Conservation (phyloP, 148 eudicot genomes). For the Spergularia bocconei region DNA sequence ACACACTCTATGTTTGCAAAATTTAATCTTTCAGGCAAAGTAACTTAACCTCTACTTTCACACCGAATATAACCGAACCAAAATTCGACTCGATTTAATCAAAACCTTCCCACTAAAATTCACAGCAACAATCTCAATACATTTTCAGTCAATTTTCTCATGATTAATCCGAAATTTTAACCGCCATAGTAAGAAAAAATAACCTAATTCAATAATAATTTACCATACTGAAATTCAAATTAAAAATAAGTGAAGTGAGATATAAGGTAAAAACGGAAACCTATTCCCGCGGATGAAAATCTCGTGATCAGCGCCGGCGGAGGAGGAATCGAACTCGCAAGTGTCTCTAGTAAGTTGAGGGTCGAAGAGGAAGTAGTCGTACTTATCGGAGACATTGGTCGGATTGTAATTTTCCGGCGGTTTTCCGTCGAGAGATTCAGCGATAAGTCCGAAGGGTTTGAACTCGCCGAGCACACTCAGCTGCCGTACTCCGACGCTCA, state of each 20-base stretch:
- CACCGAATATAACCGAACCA: background rate
- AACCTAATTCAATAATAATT: background rate
- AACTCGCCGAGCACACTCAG: conserved; percentile 80
- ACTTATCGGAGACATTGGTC: conserved; percentile 36
- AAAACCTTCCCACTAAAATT: no score
- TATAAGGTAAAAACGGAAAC: conserved; percentile 25
- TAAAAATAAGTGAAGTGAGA: background rate
- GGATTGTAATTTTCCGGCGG: conserved; percentile 21
- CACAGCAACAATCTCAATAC: background rate
- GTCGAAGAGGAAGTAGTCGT: conserved; percentile 68
- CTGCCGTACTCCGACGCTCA: conserved; percentile 58
- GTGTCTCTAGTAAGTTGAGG: conserved; percentile 47
- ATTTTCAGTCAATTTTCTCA: background rate
- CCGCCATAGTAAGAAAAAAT: background rate
- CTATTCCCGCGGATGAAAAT: conserved; percentile 79
- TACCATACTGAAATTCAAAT: background rate
- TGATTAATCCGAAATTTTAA: background rate
- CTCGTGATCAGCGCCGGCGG: conserved; percentile 67
- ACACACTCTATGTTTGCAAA: no score
- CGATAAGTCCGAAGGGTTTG: conserved; percentile 83
- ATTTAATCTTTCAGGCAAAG: no score
- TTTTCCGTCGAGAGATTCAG: conserved; percentile 81
- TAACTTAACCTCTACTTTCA: background rate
- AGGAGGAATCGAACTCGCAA: conserved; percentile 39
- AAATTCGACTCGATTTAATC: background rate